A percentile compares a stretch with the other conserved stretches of the same genome.
Conservation (phyloP, 345 rosid genomes). For the Populus nigra region DNA sequence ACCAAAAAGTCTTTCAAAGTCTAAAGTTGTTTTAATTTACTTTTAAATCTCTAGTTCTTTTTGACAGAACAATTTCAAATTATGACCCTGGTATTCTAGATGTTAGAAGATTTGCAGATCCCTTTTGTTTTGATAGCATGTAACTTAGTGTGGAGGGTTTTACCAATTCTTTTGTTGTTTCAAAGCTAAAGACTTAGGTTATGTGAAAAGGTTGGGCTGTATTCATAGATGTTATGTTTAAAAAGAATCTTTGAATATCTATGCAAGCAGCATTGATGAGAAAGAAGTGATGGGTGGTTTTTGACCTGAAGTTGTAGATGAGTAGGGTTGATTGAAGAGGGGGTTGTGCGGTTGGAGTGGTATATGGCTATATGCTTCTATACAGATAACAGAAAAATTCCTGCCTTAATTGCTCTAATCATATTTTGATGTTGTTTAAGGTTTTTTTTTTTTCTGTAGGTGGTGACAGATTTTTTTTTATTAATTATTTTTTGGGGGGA, state of each 20-base stretch:
- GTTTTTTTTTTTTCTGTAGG: neutral
- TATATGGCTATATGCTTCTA: neutral
- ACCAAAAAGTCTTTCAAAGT: neutral
- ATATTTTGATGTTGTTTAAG: neutral
- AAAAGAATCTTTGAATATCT: neutral
- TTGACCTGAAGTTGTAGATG: neutral
- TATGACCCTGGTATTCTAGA: neutral
- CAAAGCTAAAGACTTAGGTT: neutral
- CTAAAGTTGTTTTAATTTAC: neutral
- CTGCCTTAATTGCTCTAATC: neutral
- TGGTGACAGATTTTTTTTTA: neutral
- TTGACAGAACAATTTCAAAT: neutral
- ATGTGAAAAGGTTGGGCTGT: neutral
- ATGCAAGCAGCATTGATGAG: neutral
- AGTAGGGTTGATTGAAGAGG: neutral
- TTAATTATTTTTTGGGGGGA: neutral
- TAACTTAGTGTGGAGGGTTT: neutral
- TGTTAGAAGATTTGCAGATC: neutral
- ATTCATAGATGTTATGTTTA: neutral
- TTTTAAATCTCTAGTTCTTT: neutral
- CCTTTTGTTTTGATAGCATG: neutral
- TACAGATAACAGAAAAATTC: neutral
- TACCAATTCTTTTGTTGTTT: neutral
- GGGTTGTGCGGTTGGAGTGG: neutral
- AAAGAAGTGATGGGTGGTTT: neutral